phyloP scores from a whole-genome alignment of 2,329 filamentous ascomycete species.

The Penicillium sp. region DNA sequence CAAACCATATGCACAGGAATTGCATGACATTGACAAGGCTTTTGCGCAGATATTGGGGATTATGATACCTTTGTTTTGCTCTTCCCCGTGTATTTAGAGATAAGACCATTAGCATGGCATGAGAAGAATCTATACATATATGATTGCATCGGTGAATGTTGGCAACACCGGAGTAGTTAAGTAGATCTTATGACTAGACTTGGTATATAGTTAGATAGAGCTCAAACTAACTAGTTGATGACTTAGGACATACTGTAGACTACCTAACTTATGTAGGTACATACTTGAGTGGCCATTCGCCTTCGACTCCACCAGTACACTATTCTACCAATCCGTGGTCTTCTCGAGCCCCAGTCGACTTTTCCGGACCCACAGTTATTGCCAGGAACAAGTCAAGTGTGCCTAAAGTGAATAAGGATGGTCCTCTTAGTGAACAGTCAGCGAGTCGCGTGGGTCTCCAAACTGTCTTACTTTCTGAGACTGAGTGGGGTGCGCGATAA shows the following conservation, averaged over 20 bases:
- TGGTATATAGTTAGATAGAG: neutral
- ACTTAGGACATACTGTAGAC: too few species aligned
- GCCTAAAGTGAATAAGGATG: neutral
- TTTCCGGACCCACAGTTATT: too few species aligned
- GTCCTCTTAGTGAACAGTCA: neutral
- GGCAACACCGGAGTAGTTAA: neutral
- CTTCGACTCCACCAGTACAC: neutral
- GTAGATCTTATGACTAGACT: neutral
- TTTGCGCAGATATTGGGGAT: neutral
- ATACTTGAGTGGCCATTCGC: neutral
- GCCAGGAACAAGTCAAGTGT: neutral
- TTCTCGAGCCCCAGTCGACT: neutral
- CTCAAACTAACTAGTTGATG: neutral
- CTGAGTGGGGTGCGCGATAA: neutral
- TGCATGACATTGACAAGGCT: neutral
- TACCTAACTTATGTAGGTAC: too few species aligned
- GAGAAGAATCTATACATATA: neutral
- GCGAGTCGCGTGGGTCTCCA: slow-evolving; percentile 8
- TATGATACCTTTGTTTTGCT: neutral
- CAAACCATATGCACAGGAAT: neutral
- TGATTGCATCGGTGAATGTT: neutral
- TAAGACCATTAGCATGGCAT: neutral
- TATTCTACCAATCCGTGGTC: neutral
- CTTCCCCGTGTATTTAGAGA: neutral
- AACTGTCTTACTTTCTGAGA: slow-evolving; percentile 9